phyloP scores from a whole-genome alignment of 768 basidiomycete genomes.

The Suillus clintonianus region DNA sequence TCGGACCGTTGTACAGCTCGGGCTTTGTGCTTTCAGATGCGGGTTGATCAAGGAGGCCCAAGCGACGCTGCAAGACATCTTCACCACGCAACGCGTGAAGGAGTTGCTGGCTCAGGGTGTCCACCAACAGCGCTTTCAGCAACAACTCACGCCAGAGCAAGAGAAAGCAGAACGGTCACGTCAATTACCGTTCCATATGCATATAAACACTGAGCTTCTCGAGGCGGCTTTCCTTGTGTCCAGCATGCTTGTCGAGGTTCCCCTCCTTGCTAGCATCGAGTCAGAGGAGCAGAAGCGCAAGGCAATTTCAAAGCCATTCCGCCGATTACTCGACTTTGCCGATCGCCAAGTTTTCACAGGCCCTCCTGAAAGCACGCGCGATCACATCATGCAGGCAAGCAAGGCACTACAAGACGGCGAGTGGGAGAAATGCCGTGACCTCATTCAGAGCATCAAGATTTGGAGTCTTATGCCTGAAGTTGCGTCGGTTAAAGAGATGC shows the following conservation, averaged over 20 bases:
- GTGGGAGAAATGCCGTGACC: constrained; percentile 93
- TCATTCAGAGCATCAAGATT: constrained; percentile 95
- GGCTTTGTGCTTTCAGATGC: constrained; percentile 93
- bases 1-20: constrained; percentile 94
- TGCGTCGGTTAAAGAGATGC: constrained; percentile 87
- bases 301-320: constrained; percentile 94
- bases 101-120: constrained; percentile 96
- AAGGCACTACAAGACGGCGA: constrained; percentile 96
- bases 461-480: constrained; percentile 97
- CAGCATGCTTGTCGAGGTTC: constrained; percentile 98
- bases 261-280: constrained; percentile 90
- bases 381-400: constrained; percentile 99
- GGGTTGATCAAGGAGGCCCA: constrained; percentile 95
- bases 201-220: constrained; percentile 96
- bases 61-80: constrained; percentile 90
- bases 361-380: constrained; percentile 96
- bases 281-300: constrained; percentile 93
- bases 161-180: constrained; percentile 95
- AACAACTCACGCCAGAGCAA: constrained; percentile 85
- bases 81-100: constrained; percentile 94
- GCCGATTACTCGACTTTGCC: constrained; percentile 91
- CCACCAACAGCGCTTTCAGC: constrained; percentile 87
- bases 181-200: constrained; percentile 98
- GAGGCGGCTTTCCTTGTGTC: constrained; percentile 98
- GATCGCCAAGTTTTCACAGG: constrained; percentile 98